Base-by-base conservation (phyloP, 2,329 filamentous ascomycete species). In the Cercospora sp. region DNA sequence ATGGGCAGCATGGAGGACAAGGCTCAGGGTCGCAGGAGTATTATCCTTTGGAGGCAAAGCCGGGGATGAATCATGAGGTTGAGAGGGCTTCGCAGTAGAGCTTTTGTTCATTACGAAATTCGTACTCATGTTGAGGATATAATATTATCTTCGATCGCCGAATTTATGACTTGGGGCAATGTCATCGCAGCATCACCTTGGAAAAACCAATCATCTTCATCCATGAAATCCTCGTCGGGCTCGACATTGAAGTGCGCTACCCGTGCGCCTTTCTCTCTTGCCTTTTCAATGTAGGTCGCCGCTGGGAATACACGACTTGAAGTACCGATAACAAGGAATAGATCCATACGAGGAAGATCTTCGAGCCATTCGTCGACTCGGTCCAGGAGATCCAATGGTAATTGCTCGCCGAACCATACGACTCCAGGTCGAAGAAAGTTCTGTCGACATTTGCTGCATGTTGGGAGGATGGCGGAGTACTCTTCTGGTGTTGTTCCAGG, bases 11-110 rank as follows among this genome's bases (percentile, higher is more conserved):
- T 5, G 55, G 55, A 32, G 55, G 16, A 6, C 55, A 59, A 5
- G 55, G 18, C 16, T n/a, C 18, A n/a, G 55, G 28, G 7, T 59
- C 55, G 30, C 55, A 37, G 30, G 55, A 59, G 30, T 59, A 59
- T 37, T 24, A 37, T 24, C 30, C 55, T 21, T 24, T 59, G 30
- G 55, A 59, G 55, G 16, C 55, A 2, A 59, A 59, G 55, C n/a
- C 28, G 6, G 55, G 55, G 18, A 37, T 59, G 55, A 32, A 59
- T 21, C 55, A 59, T 24, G 16, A 18, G 55, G 55, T 37, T 37
- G 55, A 59, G n/a, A 34, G 28, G 55, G 55, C 55, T 32, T 59
- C 55, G 16, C 55, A 59, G 30, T 59, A 55, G 7, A n/a, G 13
- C 2, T 55, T 55, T 55, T 21, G 43, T 8, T 45, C 1, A 37